Evolutionary conservation across 2,329 filamentous ascomycete species (phyloP).

Genomic region (Mycosphaerelloides madeirae): DNA sequence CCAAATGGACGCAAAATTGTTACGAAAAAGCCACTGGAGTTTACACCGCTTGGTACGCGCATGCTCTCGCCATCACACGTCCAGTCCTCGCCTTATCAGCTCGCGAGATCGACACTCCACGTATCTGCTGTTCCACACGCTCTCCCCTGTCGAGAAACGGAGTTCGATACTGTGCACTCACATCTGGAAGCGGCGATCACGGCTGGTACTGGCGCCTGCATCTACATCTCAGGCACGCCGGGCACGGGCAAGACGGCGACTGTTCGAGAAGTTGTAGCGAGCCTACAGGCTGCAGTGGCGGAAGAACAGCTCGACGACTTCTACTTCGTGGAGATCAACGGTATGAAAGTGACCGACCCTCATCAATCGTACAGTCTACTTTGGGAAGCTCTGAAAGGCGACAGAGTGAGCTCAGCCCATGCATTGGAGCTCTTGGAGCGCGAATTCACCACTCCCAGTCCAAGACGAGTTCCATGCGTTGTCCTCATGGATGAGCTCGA

Average conservation of each 20-base stretch:
- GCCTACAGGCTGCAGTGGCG: slow-evolving; percentile 79
- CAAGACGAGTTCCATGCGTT: slow-evolving; percentile 86
- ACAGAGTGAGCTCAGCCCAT: slow-evolving; percentile 86
- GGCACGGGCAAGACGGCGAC: slow-evolving; percentile 97
- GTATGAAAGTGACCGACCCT: slow-evolving; percentile 98
- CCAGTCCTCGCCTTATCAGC: slow-evolving; percentile 81
- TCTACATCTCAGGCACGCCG: slow-evolving; percentile 98
- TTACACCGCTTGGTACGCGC: slow-evolving; percentile 89
- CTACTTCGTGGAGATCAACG: slow-evolving; percentile 98
- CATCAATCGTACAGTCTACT: slow-evolving; percentile 92
- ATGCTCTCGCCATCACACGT: slow-evolving; percentile 70
- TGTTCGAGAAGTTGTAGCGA: slow-evolving; percentile 86
- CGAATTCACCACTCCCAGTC: slow-evolving; percentile 88
- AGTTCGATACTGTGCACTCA: slow-evolving; percentile 88
- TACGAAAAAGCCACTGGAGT: slow-evolving; percentile 85
- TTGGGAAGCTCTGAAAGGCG: slow-evolving; percentile 92
- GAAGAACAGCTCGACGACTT: slow-evolving; percentile 95
- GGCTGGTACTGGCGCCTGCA: slow-evolving; percentile 89
- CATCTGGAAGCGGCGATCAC: slow-evolving; percentile 92
- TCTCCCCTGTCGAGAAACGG: slow-evolving; percentile 83
- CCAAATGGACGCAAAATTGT: slow-evolving; percentile 65
- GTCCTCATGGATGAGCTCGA: slow-evolving; percentile 98
- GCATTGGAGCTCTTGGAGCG: slow-evolving; percentile 85
- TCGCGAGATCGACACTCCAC: slow-evolving; percentile 82
- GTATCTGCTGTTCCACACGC: slow-evolving; percentile 88